A percentile compares a stretch with the other conserved stretches of the same genome.
Evolutionary conservation across 2,329 filamentous ascomycete genomes (phyloP).

Genomic region (Cytospora schulzeri): DNA sequence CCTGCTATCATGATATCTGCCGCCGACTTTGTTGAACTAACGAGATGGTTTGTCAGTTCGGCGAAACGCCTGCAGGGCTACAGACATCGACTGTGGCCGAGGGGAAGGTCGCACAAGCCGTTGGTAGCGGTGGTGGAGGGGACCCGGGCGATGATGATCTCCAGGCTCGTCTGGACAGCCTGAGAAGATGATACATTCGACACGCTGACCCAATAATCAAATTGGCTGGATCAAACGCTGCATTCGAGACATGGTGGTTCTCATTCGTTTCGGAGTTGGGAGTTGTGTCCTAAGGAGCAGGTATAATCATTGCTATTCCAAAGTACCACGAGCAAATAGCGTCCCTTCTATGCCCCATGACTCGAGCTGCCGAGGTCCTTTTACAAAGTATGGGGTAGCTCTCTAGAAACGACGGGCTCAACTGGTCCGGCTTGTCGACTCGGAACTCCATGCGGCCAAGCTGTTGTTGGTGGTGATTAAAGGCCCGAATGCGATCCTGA

Average conservation of each 20-base stretch:
- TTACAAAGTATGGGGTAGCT: background rate
- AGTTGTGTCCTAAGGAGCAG: background rate
- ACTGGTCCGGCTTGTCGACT: background rate
- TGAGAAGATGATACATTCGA: slow-evolving; percentile 56
- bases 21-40: slow-evolving; percentile 31
- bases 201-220: background rate
- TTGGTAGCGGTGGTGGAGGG: slow-evolving; percentile 60
- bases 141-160: slow-evolving; percentile 85
- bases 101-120: slow-evolving; percentile 79
- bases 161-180: slow-evolving; percentile 87
- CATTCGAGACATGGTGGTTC: background rate
- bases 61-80: slow-evolving; percentile 84
- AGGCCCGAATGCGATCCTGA: background rate
- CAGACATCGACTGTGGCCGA: slow-evolving; percentile 75
- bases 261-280: slow-evolving; percentile 4
- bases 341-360: background rate
- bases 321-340: background rate
- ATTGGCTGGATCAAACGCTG: too few relatives aligned
- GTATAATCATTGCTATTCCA: background rate
- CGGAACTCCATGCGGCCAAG: background rate
- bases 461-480: background rate
- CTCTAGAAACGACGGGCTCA: background rate
- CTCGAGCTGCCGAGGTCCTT: slow-evolving; percentile 3
- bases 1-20: background rate
- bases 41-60: slow-evolving; percentile 62